Conservation (phyloP, 169 alveolate genomes). For the Miamiensis avidus region DNA sequence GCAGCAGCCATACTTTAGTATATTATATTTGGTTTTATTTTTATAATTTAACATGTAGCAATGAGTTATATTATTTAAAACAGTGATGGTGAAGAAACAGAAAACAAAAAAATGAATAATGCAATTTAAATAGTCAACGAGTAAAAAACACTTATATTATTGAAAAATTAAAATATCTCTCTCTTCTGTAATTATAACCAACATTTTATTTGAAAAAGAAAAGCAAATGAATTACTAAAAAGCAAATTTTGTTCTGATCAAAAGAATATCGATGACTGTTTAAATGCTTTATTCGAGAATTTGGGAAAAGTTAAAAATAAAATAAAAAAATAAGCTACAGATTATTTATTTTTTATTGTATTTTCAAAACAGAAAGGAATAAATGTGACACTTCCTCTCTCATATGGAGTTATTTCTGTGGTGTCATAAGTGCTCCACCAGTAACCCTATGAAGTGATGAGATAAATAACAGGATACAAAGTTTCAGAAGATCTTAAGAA, state of each 20-base stretch:
- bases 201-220: background rate
- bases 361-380: background rate
- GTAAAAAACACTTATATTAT: background rate
- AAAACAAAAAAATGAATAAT: background rate
- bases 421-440: background rate
- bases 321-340: slow-evolving; percentile 14
- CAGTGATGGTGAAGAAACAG: background rate
- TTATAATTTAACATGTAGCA: background rate
- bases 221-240: background rate
- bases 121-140: slow-evolving; percentile 1
- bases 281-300: too few species aligned
- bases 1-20: slow-evolving; percentile 8
- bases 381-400: slow-evolving; percentile 1
- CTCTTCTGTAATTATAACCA: background rate
- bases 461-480: background rate
- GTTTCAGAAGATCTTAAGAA: background rate
- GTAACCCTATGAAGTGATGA: slow-evolving; percentile 1
- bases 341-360: background rate
- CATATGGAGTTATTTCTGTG: background rate
- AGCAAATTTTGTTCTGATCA: background rate
- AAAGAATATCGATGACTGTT: slow-evolving; percentile 22
- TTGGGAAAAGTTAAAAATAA: background rate
- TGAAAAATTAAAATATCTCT: background rate
- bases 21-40: background rate
- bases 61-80: background rate